Conservation (phyloP, 331 rosid species). For the Telfairia occidentalis region DNA sequence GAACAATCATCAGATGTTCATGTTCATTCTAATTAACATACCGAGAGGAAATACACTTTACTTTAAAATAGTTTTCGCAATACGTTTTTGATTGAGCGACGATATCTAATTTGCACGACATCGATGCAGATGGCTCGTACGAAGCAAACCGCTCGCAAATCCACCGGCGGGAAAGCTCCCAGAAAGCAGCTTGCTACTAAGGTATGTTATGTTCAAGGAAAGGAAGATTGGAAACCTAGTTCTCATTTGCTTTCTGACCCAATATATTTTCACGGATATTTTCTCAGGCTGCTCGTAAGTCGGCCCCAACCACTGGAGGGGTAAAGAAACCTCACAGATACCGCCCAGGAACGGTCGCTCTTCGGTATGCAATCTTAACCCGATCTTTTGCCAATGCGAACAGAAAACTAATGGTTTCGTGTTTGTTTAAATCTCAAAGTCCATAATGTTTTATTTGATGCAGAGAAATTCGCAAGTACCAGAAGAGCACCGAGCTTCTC, state of each 20-base stretch:
- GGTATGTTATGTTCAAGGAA: background rate
- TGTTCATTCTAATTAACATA: background rate
- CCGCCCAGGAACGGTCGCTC: slow-evolving; percentile 15
- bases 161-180: slow-evolving; percentile 32
- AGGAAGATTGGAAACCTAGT: background rate
- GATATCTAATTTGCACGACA: background rate
- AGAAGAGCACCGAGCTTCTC: slow-evolving; percentile 16
- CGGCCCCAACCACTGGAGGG: slow-evolving; percentile 13
- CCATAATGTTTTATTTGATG: too few species aligned
- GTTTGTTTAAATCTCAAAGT: background rate
- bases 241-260: background rate
- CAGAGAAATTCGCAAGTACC: slow-evolving; percentile 25
- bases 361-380: background rate
- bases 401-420: background rate
- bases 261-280: background rate
- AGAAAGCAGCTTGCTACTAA: slow-evolving; percentile 35
- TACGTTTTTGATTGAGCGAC: background rate
- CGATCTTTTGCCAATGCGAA: background rate
- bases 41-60: background rate
- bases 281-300: slow-evolving; percentile 6
- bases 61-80: background rate
- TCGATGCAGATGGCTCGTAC: slow-evolving; percentile 26
- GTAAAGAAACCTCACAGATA: slow-evolving; percentile 14
- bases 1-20: background rate
- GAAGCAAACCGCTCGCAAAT: slow-evolving; percentile 35